Evolutionary conservation across 352 stramenopile genomes (phyloP).

Genomic region (Pseudoperonospora humuli): DNA sequence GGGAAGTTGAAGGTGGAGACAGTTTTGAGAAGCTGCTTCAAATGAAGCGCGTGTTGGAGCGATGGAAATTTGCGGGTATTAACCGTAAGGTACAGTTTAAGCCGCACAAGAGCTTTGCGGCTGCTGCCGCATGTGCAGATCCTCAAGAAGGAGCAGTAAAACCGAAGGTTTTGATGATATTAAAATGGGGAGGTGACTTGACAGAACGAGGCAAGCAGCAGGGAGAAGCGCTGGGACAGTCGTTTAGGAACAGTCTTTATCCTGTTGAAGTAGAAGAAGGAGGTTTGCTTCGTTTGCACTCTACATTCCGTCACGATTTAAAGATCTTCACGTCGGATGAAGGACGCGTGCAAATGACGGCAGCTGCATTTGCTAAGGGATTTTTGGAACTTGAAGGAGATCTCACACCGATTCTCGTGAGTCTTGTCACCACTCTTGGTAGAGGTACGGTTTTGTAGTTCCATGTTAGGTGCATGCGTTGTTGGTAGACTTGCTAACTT

Average conservation of each 20-base stretch:
- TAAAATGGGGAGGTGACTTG: slow-evolving; percentile 99
- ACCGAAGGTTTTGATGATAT: slow-evolving; percentile 94
- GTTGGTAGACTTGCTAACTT: slow-evolving; percentile 1
- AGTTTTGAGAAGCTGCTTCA: slow-evolving; percentile 91
- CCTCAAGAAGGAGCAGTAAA: slow-evolving; percentile 30
- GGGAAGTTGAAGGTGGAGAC: slow-evolving; percentile 79
- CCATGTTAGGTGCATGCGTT: background rate
- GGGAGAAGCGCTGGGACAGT: slow-evolving; percentile 90
- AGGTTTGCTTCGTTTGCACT: slow-evolving; percentile 96
- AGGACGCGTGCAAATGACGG: slow-evolving; percentile 99
- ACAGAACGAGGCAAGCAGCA: slow-evolving; percentile 97
- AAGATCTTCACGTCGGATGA: slow-evolving; percentile 99
- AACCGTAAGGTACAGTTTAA: slow-evolving; percentile 96
- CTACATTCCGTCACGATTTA: slow-evolving; percentile 98
- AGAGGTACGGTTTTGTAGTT: slow-evolving; percentile 39
- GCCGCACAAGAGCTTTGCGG: slow-evolving; percentile 56
- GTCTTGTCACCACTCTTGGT: slow-evolving; percentile 81
- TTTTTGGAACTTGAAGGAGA: slow-evolving; percentile 98
- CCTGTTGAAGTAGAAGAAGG: slow-evolving; percentile 87
- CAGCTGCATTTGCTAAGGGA: slow-evolving; percentile 98
- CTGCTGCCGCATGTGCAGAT: slow-evolving; percentile 19
- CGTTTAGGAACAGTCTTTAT: slow-evolving; percentile 88
- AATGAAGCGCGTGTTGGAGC: slow-evolving; percentile 94
- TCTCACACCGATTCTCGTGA: slow-evolving; percentile 98
- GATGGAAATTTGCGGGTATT: slow-evolving; percentile 95